These are phyloP conservation scores for Yamadazyma scolyti DNA, from an alignment of 805 yeast species.

Conservation along the genomic window DNA sequence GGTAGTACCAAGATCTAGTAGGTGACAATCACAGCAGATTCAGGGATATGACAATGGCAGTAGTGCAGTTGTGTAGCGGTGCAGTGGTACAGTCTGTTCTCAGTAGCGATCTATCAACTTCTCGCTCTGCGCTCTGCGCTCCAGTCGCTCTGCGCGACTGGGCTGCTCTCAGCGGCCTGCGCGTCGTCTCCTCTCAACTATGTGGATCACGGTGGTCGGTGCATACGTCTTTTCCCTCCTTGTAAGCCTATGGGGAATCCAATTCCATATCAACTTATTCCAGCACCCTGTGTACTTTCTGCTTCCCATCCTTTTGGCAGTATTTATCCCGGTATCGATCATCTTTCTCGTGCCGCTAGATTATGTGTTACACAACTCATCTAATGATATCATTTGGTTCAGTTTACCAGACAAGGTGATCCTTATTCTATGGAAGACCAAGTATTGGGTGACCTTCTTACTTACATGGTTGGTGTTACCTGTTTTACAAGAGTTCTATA, in stretches of 20 bases:
- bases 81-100: too few relatives aligned
- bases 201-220: conserved; percentile 25
- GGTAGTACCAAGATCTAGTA: too few relatives aligned
- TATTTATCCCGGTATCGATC: conserved; percentile 72
- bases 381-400: conserved; percentile 35
- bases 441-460: conserved; percentile 78
- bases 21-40: too few relatives aligned
- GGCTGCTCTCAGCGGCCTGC: not conserved
- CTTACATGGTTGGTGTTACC: conserved; percentile 79
- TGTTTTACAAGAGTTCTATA: conserved; percentile 65
- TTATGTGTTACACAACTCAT: conserved; percentile 51
- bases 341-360: conserved; percentile 74
- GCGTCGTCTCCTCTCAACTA: too few relatives aligned
- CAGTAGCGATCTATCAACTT: too few relatives aligned
- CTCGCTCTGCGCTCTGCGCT: too few relatives aligned
- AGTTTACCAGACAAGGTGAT: conserved; percentile 44
- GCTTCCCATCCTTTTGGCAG: conserved; percentile 51
- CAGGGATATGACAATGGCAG: too few relatives aligned
- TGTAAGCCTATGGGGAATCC: conserved; percentile 23
- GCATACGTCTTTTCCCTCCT: conserved; percentile 27
- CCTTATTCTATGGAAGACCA: conserved; percentile 63
- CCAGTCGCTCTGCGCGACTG: too few relatives aligned
- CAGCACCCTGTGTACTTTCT: conserved; percentile 39
- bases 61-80: too few relatives aligned
- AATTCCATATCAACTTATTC: conserved; percentile 31